These are phyloP conservation scores for Leccinum variabile DNA, from an alignment of 1,284 basidiomycete species.

Conservation along the genomic window DNA sequence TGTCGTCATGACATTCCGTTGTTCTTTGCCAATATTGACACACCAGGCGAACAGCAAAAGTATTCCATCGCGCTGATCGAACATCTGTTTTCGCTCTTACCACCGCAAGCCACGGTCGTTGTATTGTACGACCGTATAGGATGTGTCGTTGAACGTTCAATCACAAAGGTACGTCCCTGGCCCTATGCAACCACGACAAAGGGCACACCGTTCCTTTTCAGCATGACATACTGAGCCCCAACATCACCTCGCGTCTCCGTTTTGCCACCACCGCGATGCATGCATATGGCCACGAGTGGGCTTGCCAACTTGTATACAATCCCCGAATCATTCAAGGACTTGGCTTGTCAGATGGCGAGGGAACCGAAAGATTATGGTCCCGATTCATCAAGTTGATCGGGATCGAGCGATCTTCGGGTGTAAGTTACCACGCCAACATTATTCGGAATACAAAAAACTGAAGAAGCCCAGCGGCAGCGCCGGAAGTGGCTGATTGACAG, in stretches of 20 bases:
- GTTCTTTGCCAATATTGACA: conserved; percentile 3
- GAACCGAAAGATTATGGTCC: conserved; percentile 1
- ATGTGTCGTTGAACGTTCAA: not conserved
- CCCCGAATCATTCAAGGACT: not conserved
- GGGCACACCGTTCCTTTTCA: not conserved
- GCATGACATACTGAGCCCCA: not conserved
- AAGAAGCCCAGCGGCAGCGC: not conserved
- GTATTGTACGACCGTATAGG: not conserved
- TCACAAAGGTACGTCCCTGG: not conserved
- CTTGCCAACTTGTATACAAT: not conserved
- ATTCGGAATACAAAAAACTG: not conserved
- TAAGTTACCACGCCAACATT: too few species aligned
- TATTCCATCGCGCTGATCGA: not conserved
- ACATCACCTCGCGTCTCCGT: not conserved
- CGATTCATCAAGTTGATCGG: conserved; percentile 2
- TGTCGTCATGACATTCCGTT: not conserved
- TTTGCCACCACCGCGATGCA: not conserved
- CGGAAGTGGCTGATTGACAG: not conserved
- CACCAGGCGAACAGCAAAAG: conserved; percentile 1
- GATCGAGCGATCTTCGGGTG: not conserved
- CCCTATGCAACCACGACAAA: not conserved
- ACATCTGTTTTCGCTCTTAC: not conserved
- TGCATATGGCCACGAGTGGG: not conserved
- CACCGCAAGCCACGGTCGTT: not conserved
- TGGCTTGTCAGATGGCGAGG: not conserved